Evolutionary conservation across 108 stramenopile species (phyloP), one percentile per base, ranked within the genome.

Genomic region (Skeletonema marinoi): DNA sequence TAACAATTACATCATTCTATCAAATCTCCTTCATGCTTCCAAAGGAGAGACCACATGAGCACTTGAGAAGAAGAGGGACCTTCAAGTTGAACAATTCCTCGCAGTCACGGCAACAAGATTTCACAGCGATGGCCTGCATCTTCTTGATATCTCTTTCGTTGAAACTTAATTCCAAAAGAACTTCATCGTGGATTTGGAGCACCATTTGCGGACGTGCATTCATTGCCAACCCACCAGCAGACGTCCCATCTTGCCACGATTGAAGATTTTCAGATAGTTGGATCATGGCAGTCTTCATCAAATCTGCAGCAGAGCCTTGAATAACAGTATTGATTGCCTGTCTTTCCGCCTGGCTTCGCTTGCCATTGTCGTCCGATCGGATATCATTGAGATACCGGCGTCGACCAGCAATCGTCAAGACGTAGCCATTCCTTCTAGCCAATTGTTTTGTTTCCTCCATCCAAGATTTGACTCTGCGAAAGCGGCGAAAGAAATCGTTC

Each of bases 241-340:
- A 67, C 2, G 33, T 25, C 51, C 65, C 70, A 2, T 81, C 75
- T 59, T 73, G 50, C 85, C 85, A 85, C 59, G 32, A 48, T 48
- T 48, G 41, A 46, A 83, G 65, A 51, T 76, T 77, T 2, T 65
- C 32, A 6, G 76, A 29, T 60, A 85, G 70, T 19, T 76, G 83
- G 16, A 90, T 66, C 89, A 90, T 90, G 0, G 86, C 89, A 48
- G 74, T 54, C 50, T 90, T 90, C 80, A 88, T 90, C 31, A 90
- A 19, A 74, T 90, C 89, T 5, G 83, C 82, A 12, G 87, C 85
- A 68, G 78, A 81, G 38, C 89, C 89, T 62, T 90, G 89, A 56
- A 90, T 90, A 1, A 88, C 74, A 32, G 80, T 86, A 76, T 90
- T 90, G 48, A 90, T 81, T 25, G 89, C 75, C 85, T 89, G 88